Percentiles rank a stretch among this genome's conserved stretches.
Conservation (phyloP, 75 land plant genomes). For the Pinus taeda region DNA sequence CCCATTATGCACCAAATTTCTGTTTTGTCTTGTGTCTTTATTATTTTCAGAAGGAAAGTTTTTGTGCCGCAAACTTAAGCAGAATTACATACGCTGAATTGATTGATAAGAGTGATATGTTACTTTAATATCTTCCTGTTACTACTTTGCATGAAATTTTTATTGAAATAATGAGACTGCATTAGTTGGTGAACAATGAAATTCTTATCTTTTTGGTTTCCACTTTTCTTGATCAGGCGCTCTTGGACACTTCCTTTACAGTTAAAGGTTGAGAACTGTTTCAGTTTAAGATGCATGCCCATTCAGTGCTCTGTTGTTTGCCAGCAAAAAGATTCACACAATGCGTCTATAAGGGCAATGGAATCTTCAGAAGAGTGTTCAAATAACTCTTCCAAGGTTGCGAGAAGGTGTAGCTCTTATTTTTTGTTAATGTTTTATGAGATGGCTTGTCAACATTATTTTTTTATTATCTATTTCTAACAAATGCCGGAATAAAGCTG, state of each 20-base stretch:
- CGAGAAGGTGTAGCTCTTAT: conserved; percentile 4
- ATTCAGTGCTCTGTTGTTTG: neutral
- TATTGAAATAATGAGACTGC: neutral
- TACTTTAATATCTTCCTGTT: neutral
- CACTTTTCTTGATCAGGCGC: neutral
- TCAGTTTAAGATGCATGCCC: neutral
- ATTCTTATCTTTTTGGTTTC: neutral
- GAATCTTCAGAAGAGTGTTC: conserved; percentile 7
- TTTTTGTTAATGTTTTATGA: neutral
- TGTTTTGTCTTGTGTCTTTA: neutral
- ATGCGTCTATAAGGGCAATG: neutral
- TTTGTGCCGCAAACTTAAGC: neutral
- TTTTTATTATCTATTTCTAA: neutral
- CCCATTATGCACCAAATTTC: neutral
- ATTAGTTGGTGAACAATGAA: neutral
- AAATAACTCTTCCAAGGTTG: conserved; percentile 2
- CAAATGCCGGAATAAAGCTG: conserved; percentile 1
- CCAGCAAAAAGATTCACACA: neutral
- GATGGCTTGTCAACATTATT: neutral
- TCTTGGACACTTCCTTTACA: neutral
- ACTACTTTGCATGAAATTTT: neutral
- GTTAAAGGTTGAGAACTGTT: neutral
- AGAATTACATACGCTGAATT: neutral
- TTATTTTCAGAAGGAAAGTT: neutral
- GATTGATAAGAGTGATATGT: neutral